Evolutionary conservation across 768 basidiomycete species (phyloP), one percentile per base, ranked within the genome.

Genomic region (Panaeolus papilionaceus): DNA sequence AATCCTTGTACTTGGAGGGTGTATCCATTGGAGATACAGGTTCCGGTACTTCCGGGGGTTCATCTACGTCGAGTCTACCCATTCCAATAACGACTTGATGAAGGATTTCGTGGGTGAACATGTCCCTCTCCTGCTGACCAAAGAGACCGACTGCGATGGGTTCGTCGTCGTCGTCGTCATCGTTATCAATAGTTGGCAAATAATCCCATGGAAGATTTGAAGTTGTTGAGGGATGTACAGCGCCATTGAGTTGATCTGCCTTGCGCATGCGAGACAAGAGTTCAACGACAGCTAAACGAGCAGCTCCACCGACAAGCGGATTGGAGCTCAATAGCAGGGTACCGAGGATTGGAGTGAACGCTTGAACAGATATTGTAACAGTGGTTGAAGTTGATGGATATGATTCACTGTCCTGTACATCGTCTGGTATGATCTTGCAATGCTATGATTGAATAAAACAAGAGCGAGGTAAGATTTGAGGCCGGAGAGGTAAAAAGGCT

Each of bases 331-430:
- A 88, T 14, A 99, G 85, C 37, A 99, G 82, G 0, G 93, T 92
- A 49, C 94, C 96, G 38, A 99, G 85, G 62, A 98, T 91, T 12
- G 94, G 94, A 2, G 95, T 98, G 78, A 99, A 99, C 4, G 92
- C 88, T 72, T 93, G 91, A 2, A 94, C 92, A 44, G 90, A 87
- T 54, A 99, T 89, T 58, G 80, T 72, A 78, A 86, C 77, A 8
- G 79, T 76, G 4, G 77, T 72, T 12, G 79, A 75, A 6, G 79
- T 75, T 16, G 80, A 78, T 39, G 80, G 75, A 70, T 80, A 74
- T 54, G 74, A 68, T 67, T 79, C 77, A 67, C 78, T 75, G 51
- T 76, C 72, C 37, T 72, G 68, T 62, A 76, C 75, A 65, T 82
- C 81, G 69, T 88, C 87, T 33, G 88, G 85, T 33, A 87, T 82